Evolutionary conservation across 2,329 filamentous ascomycete genomes (phyloP).

Genomic region (Hirsutella thompsonii): DNA sequence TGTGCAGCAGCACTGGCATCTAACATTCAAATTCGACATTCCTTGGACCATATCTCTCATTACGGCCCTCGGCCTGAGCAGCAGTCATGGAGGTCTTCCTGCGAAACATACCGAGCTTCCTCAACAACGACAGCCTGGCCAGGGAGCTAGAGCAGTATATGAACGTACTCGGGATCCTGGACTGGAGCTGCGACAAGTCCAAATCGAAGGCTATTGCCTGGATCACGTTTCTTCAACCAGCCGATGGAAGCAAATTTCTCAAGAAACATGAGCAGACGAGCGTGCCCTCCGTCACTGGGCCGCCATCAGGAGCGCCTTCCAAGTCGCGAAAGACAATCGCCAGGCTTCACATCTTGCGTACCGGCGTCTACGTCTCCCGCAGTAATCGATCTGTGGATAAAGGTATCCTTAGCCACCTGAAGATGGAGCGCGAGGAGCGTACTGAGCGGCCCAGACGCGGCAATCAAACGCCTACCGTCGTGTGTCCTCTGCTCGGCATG

Average conservation of each 20-base stretch:
- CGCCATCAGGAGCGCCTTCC: background rate
- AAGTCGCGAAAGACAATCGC: constrained; percentile 9
- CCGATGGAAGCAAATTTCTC: constrained; percentile 31
- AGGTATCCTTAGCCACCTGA: constrained; percentile 13
- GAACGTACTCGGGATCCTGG: constrained; percentile 22
- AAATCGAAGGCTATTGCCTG: constrained; percentile 19
- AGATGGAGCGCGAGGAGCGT: constrained; percentile 13
- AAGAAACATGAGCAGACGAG: constrained; percentile 16
- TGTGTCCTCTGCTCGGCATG: constrained; percentile 10
- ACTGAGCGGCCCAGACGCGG: constrained; percentile 4
- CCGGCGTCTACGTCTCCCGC: constrained; percentile 13
- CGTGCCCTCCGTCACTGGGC: background rate
- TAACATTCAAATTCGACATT: no score
- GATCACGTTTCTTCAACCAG: constrained; percentile 27
- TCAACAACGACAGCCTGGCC: constrained; percentile 24
- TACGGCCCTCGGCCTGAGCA: no score
- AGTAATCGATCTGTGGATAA: constrained; percentile 21
- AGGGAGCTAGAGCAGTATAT: constrained; percentile 27
- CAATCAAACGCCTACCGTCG: constrained; percentile 9
- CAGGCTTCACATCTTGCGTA: constrained; percentile 17
- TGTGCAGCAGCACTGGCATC: no score
- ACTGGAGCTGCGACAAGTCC: constrained; percentile 31
- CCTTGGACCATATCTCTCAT: no score
- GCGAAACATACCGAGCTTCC: constrained; percentile 24
- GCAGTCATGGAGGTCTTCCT: constrained; percentile 40